These are phyloP conservation scores for Colletotrichum theobromicola DNA, from an alignment of 2,329 filamentous ascomycete species.

Conservation along the genomic window DNA sequence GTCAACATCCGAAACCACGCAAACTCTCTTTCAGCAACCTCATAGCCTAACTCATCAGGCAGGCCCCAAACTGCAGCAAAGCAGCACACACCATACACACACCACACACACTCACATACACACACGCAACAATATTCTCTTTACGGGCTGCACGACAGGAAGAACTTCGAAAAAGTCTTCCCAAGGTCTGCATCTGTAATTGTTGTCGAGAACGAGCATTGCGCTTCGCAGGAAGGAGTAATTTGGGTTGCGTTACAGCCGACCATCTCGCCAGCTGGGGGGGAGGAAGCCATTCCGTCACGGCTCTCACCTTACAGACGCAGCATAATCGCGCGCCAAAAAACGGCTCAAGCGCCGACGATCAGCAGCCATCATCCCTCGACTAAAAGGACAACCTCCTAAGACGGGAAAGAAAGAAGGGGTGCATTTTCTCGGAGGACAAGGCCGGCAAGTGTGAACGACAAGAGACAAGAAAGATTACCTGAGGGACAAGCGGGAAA, in stretches of 20 bases:
- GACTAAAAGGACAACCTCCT: conserved; percentile 9
- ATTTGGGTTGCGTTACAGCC: conserved; percentile 6
- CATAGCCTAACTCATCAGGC: conserved; percentile 12
- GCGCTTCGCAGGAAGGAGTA: not conserved
- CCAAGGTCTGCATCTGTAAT: not conserved
- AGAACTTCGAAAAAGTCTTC: not conserved
- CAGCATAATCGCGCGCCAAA: conserved; percentile 53
- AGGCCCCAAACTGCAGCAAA: not conserved
- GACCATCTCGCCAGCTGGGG: not conserved
- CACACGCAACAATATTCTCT: not conserved
- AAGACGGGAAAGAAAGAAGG: not conserved
- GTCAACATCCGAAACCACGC: conserved; percentile 13
- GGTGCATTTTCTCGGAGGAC: not conserved
- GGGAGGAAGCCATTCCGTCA: conserved; percentile 3
- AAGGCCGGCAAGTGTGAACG: not conserved
- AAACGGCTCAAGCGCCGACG: conserved; percentile 40
- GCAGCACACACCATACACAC: no score
- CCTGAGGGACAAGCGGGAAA: not conserved
- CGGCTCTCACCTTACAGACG: conserved; percentile 38
- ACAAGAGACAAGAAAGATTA: not conserved
- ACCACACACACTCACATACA: not conserved
- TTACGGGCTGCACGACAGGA: not conserved
- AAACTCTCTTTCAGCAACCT: conserved; percentile 4
- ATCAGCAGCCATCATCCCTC: conserved; percentile 21
- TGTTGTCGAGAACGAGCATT: not conserved